Base-by-base conservation (phyloP, 139 green algal species). In the Trebouxia sp. region DNA sequence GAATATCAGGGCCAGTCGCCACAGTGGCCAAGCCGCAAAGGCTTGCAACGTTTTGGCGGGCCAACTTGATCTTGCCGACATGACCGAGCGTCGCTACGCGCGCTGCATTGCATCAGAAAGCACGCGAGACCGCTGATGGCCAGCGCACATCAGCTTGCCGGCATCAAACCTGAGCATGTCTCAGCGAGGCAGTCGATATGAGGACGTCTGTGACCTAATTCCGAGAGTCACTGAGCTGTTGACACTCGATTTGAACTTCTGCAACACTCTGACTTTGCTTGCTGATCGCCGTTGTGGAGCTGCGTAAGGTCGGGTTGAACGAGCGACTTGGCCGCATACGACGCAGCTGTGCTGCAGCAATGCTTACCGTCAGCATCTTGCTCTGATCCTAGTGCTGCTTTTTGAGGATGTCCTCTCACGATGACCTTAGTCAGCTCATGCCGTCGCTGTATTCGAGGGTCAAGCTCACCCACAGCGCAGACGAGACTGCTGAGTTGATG, bases 371-470 rank as follows among this genome's bases (percentile, higher is more conserved):
- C n/a, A n/a, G n/a, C n/a, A n/a, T n/a, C n/a, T n/a, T n/a, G n/a
- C n/a, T n/a, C n/a, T n/a, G n/a, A n/a, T n/a, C n/a, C n/a, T n/a
- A n/a, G n/a, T 66, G 55, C n/a, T 35, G n/a, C 26, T 28, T 39
- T 39, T 43, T 35, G 20, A 17, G 5, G 0, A 45, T 72, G 62
- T 72, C 62, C 28, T 72, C 20, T 17, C 62, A 45, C 5, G 62
- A 72, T 72, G 62, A 72, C 62, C 62, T 72, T 17, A 72, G 62
- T 24, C 62, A 72, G 11, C 62, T 72, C 12, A 72, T 72, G 62
- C 62, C 62, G 12, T 41, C 62, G 12, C 28, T 72, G 32, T 72
- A 72, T 22, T 72, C 62, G 6, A 35, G 26, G 43, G 62, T 72
- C 62, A 72, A 26, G 11, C 62, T 72, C 28, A 35, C 35, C 15